A percentile compares a stretch with the other conserved stretches of the same genome.
Evolutionary conservation across 139 green algal genomes (phyloP).

Genomic region (Micractinium conductrix): DNA sequence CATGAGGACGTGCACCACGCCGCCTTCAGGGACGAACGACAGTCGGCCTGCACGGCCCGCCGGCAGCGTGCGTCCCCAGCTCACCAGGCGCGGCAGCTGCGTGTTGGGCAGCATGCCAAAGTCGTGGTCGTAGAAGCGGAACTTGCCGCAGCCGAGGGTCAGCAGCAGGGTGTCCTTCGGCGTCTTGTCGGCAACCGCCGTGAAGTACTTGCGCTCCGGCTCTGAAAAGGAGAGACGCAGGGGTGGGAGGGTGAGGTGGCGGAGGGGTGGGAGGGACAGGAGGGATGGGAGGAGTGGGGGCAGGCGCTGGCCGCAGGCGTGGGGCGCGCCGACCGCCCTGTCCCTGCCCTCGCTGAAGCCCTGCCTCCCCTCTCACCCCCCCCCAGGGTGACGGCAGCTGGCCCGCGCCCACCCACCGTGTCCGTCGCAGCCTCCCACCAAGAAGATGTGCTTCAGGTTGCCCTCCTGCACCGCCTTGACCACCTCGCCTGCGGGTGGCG

Average conservation of each 20-base stretch:
- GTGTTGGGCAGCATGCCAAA: constrained; percentile 25
- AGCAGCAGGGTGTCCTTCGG: constrained; percentile 62
- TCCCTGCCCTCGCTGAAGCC: neutral
- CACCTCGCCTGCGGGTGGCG: no score
- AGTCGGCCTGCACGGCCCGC: no score
- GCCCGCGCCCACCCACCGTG: constrained; percentile 14
- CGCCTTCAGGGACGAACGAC: no score
- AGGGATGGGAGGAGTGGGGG: neutral
- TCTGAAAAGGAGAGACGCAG: neutral
- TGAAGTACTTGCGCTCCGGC: constrained; percentile 39
- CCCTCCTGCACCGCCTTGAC: constrained; percentile 49
- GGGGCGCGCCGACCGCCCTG: no score
- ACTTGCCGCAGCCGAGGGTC: constrained; percentile 82
- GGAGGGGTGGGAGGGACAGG: neutral
- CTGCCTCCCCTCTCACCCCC: constrained; percentile 3
- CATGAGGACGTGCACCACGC: no score
- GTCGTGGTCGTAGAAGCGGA: constrained; percentile 71
- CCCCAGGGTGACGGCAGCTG: no score
- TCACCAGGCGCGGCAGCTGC: constrained; percentile 48
- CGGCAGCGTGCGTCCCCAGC: constrained; percentile 67
- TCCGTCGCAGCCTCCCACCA: constrained; percentile 43
- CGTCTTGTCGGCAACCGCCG: constrained; percentile 25
- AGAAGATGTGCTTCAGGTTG: constrained; percentile 50
- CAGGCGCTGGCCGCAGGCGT: no score
- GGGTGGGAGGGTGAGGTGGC: neutral